Conservation (phyloP, 2,329 filamentous ascomycete genomes). For the Pyrenochaeta sp. region DNA sequence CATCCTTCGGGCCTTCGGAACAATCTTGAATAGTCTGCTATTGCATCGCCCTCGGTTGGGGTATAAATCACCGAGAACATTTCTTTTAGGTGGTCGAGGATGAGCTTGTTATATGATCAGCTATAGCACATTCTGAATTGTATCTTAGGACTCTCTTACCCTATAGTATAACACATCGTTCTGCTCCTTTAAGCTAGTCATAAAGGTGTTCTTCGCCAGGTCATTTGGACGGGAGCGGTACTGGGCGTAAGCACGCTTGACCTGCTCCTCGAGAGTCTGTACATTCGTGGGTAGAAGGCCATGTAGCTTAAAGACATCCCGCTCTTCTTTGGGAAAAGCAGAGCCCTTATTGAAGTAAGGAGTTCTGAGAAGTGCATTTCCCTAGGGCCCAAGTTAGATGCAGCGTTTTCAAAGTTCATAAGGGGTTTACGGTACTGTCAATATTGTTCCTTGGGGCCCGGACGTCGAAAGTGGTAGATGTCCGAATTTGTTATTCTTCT, state of each 20-base stretch:
- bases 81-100: constrained; percentile 80
- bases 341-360: constrained; percentile 85
- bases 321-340: constrained; percentile 75
- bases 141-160: constrained; percentile 52
- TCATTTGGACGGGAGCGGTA: constrained; percentile 70
- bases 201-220: constrained; percentile 85
- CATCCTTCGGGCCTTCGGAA: constrained; percentile 83
- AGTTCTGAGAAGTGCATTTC: constrained; percentile 66
- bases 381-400: no score
- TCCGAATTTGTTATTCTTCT: constrained; percentile 45
- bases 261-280: constrained; percentile 80
- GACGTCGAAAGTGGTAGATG: constrained; percentile 54
- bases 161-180: constrained; percentile 84
- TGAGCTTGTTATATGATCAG: constrained; percentile 59
- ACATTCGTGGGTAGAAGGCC: constrained; percentile 77
- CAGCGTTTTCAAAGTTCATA: constrained; percentile 1
- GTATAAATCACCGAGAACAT: constrained; percentile 95
- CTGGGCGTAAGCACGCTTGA: constrained; percentile 80
- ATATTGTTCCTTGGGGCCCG: constrained; percentile 49
- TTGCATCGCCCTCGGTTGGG: constrained; percentile 88
- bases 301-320: constrained; percentile 72
- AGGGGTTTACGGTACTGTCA: constrained; percentile 51
- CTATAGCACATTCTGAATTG: not conserved
- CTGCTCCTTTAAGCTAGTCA: constrained; percentile 85
- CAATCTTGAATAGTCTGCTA: constrained; percentile 80